A percentile compares a stretch with the other conserved stretches of the same genome.
These are phyloP conservation scores for Volutella citrinella DNA, from an alignment of 2,329 filamentous ascomycete species.

Conservation along the genomic window DNA sequence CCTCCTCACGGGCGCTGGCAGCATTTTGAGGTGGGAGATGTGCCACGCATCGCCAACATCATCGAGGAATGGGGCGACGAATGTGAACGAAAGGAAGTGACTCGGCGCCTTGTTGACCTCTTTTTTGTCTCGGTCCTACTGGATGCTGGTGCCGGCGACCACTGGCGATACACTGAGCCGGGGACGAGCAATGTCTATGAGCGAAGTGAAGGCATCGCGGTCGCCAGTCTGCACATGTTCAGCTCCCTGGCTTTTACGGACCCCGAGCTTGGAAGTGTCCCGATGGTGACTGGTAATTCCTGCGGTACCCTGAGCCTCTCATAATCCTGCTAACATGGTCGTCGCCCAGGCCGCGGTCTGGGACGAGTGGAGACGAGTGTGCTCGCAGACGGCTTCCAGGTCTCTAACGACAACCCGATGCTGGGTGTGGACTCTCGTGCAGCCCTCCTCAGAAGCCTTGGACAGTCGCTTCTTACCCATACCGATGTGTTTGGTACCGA, in stretches of 20 bases:
- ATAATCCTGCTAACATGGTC: slow-evolving; percentile 4
- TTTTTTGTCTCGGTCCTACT: slow-evolving; percentile 60
- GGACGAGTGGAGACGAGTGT: slow-evolving; percentile 28
- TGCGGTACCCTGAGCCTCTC: background rate
- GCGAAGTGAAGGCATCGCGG: slow-evolving; percentile 50
- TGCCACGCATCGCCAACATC: slow-evolving; percentile 45
- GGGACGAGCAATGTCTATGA: slow-evolving; percentile 31
- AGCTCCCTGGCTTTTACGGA: slow-evolving; percentile 38
- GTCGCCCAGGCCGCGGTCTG: slow-evolving; percentile 34
- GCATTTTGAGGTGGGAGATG: slow-evolving; percentile 57
- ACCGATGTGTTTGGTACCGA: slow-evolving; percentile 38
- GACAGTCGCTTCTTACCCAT: slow-evolving; percentile 36
- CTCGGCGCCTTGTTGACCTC: slow-evolving; percentile 55
- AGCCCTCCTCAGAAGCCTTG: slow-evolving; percentile 39
- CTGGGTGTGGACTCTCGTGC: slow-evolving; percentile 43
- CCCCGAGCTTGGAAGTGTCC: too few species aligned
- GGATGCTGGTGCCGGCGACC: slow-evolving; percentile 52
- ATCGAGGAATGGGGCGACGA: slow-evolving; percentile 45
- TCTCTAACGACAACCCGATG: slow-evolving; percentile 42
- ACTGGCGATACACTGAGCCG: slow-evolving; percentile 45
- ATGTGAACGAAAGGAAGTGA: slow-evolving; percentile 42
- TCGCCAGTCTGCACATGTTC: slow-evolving; percentile 51
- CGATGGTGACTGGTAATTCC: slow-evolving; percentile 33
- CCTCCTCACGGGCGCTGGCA: slow-evolving; percentile 60
- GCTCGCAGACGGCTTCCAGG: slow-evolving; percentile 41